Conservation (phyloP, 208 protist genomes). For the Polymyxa betae region DNA sequence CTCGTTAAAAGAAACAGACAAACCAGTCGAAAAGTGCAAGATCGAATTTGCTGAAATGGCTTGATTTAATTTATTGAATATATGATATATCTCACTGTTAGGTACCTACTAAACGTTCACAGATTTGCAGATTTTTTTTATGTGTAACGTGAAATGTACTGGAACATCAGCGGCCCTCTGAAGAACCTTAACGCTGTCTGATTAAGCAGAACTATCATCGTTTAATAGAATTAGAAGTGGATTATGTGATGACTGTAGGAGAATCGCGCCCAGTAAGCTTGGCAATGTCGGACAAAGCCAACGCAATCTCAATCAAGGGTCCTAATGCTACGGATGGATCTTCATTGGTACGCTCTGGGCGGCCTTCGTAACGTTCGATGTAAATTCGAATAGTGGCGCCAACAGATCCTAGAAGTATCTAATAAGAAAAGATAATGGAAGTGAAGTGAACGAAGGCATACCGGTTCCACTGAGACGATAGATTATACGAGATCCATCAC, state of each 20-base stretch:
- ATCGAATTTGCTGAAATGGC: too few species aligned
- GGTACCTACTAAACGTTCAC: too few species aligned
- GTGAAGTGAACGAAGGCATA: background rate
- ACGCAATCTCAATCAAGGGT: constrained; percentile 81
- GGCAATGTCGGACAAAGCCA: constrained; percentile 81
- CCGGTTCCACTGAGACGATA: constrained; percentile 92
- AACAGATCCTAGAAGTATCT: constrained; percentile 69
- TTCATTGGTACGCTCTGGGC: constrained; percentile 69
- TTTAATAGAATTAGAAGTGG: too few species aligned
- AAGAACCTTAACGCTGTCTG: too few species aligned
- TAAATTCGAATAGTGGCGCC: constrained; percentile 95
- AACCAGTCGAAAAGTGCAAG: too few species aligned
- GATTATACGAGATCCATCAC: constrained; percentile 91
- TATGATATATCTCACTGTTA: too few species aligned
- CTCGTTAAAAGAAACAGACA: too few species aligned
- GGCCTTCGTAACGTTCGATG: constrained; percentile 87
- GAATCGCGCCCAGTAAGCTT: constrained; percentile 83
- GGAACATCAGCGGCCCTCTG: too few species aligned
- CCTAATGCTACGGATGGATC: constrained; percentile 76
- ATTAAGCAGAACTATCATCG: too few species aligned
- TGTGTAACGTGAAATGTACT: too few species aligned
- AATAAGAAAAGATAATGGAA: background rate
- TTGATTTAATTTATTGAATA: too few species aligned
- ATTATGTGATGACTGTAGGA: constrained; percentile 95
- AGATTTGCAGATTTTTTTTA: too few species aligned